phyloP scores from a whole-genome alignment of 345 rosid genomes.

The Aethionema arabicum region DNA sequence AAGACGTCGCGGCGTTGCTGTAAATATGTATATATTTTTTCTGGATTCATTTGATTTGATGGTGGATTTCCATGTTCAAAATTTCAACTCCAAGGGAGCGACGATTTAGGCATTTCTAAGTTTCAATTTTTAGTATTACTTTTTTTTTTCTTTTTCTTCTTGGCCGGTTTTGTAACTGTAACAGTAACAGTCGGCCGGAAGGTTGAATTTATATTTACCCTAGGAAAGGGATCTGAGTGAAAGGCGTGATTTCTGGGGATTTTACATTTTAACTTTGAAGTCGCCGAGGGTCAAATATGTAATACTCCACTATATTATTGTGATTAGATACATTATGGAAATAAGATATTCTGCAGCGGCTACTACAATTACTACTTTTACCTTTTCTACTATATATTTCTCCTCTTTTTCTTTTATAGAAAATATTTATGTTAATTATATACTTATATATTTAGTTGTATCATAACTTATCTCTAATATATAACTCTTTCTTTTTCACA shows the following conservation, averaged over 20 bases:
- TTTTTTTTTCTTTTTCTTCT: neutral
- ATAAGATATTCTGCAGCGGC: neutral
- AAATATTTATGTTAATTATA: no score
- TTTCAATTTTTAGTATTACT: neutral
- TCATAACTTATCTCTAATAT: no score
- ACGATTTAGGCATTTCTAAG: conserved; percentile 8
- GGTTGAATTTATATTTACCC: no score
- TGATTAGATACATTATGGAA: neutral
- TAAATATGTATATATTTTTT: conserved; percentile 24
- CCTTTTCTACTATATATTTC: conserved; percentile 4
- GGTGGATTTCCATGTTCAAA: conserved; percentile 6
- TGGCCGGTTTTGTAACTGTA: neutral
- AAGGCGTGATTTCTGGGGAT: neutral
- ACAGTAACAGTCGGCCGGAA: no score
- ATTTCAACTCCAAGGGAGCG: conserved; percentile 9
- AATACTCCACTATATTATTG: no score
- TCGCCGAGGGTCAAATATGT: conserved; percentile 22
- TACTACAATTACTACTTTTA: conserved; percentile 7
- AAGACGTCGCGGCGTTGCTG: conserved; percentile 23
- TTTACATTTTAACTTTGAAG: conserved; percentile 21
- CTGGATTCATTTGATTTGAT: conserved; percentile 20
- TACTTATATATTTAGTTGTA: no score
- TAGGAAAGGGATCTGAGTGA: no score
- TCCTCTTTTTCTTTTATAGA: neutral
- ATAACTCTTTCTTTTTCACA: no score